Evolutionary conservation across 2,329 filamentous ascomycete species (phyloP).

Genomic region (Pseudocercospora cruenta): DNA sequence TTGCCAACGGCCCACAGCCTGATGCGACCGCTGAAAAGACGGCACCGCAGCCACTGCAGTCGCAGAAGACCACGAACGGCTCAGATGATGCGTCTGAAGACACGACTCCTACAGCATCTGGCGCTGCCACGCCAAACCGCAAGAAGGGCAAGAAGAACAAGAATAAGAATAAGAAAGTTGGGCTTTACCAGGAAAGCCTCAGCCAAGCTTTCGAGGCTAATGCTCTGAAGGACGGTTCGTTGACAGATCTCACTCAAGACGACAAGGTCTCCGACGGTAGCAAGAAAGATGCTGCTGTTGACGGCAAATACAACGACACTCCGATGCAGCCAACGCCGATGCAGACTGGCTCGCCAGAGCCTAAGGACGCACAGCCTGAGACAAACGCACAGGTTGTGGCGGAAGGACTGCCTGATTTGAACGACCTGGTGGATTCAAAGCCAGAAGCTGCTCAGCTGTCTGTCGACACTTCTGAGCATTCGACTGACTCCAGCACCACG

Average conservation of each 20-base stretch:
- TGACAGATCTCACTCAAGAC: neutral
- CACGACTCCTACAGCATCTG: conserved; percentile 26
- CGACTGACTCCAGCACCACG: neutral
- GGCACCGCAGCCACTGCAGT: neutral
- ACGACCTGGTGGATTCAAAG: neutral
- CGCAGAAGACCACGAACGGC: neutral
- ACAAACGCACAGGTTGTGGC: neutral
- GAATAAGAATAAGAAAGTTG: conserved; percentile 22
- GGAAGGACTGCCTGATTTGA: neutral
- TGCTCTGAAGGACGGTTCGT: conserved; percentile 2
- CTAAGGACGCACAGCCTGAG: neutral
- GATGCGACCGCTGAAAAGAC: neutral
- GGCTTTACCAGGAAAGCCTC: conserved; percentile 8
- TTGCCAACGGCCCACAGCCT: neutral
- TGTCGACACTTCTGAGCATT: neutral
- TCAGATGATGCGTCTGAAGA: conserved; percentile 14
- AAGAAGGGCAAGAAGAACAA: conserved; percentile 20
- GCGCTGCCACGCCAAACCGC: conserved; percentile 26
- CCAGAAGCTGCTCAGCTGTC: neutral
- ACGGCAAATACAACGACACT: conserved; percentile 7
- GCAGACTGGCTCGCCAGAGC: neutral
- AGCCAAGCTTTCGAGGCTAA: conserved; percentile 8
- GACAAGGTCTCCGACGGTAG: neutral
- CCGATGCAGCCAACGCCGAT: neutral
- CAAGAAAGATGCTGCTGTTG: neutral